Percentiles rank a stretch among this genome's conserved stretches.
Evolutionary conservation across 345 rosid species (phyloP).

Genomic region (Barbarea vulgaris): DNA sequence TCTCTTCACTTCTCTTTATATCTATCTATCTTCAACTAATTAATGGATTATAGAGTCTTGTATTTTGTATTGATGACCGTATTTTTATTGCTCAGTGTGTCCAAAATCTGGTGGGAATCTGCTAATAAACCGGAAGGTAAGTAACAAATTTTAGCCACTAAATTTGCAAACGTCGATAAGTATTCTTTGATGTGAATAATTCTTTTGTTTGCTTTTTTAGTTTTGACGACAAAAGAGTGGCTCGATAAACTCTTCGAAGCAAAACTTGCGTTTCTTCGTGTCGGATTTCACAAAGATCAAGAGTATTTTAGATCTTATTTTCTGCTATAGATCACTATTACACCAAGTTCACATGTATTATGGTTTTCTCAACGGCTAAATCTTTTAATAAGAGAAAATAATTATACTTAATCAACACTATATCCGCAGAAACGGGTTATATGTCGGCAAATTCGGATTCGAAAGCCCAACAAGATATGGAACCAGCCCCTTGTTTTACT

Average conservation of each 20-base stretch:
- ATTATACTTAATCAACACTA: background rate
- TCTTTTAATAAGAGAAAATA: background rate
- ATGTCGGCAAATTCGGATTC: slow-evolving; percentile 17
- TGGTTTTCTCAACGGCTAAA: slow-evolving; percentile 1
- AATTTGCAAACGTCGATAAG: background rate
- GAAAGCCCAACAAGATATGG: slow-evolving; percentile 23
- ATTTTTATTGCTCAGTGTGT: slow-evolving; percentile 23
- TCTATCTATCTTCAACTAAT: background rate
- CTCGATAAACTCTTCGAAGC: slow-evolving; percentile 22
- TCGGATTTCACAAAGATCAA: slow-evolving; percentile 33
- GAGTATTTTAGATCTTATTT: slow-evolving; percentile 34
- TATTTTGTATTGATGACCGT: slow-evolving; percentile 23
- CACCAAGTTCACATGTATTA: background rate
- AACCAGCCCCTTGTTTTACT: slow-evolving; percentile 8
- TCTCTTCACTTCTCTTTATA: background rate
- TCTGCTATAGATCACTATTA: slow-evolving; percentile 22
- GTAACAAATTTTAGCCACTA: background rate
- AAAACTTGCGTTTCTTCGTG: slow-evolving; percentile 14
- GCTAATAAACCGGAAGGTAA: slow-evolving; percentile 24
- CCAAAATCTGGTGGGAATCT: slow-evolving; percentile 37
- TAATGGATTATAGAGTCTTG: slow-evolving; percentile 21
- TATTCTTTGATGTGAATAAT: background rate
- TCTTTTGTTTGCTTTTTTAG: background rate
- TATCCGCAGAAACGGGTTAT: slow-evolving; percentile 9
- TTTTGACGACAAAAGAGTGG: slow-evolving; percentile 20